Conservation (phyloP, 2,329 filamentous ascomycete genomes). For the Pseudogymnoascus pannorum region DNA sequence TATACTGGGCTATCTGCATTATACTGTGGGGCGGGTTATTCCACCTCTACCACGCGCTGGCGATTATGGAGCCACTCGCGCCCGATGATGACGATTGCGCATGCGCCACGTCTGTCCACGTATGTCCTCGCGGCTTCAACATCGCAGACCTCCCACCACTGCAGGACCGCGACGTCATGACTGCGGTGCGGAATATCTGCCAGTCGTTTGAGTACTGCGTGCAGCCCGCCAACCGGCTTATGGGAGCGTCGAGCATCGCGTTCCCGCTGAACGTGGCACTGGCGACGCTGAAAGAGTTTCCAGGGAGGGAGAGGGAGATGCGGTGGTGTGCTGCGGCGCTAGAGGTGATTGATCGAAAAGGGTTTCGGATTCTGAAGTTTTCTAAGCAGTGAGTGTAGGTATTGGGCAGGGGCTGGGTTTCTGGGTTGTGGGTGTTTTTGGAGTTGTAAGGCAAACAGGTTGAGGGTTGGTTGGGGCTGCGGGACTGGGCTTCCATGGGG, state of each 20-base stretch:
- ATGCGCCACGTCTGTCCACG: constrained; percentile 6
- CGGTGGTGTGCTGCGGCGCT: constrained; percentile 18
- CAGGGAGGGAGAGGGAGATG: constrained; percentile 14
- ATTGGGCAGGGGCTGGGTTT: neutral
- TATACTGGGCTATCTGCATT: constrained; percentile 29
- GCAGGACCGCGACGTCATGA: constrained; percentile 23
- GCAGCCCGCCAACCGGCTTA: constrained; percentile 19
- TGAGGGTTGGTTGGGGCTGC: no score
- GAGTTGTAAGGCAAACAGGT: no score
- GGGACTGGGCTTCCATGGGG: no score
- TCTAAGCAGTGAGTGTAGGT: neutral
- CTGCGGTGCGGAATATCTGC: constrained; percentile 29
- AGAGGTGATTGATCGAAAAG: constrained; percentile 12
- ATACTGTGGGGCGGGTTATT: constrained; percentile 31
- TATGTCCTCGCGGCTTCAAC: constrained; percentile 11
- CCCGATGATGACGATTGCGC: neutral
- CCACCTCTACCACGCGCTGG: constrained; percentile 27
- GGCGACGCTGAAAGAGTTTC: constrained; percentile 16
- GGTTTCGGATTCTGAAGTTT: constrained; percentile 13
- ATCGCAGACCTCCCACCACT: constrained; percentile 20
- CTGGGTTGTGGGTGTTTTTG: neutral
- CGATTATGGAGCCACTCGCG: constrained; percentile 13
- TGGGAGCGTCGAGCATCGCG: constrained; percentile 16
- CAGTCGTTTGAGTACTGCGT: constrained; percentile 31
- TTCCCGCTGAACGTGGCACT: constrained; percentile 24